A percentile compares a stretch with the other conserved stretches of the same genome.
phyloP scores from a whole-genome alignment of 1,139 yeast species.

The Hansenula sp. region DNA sequence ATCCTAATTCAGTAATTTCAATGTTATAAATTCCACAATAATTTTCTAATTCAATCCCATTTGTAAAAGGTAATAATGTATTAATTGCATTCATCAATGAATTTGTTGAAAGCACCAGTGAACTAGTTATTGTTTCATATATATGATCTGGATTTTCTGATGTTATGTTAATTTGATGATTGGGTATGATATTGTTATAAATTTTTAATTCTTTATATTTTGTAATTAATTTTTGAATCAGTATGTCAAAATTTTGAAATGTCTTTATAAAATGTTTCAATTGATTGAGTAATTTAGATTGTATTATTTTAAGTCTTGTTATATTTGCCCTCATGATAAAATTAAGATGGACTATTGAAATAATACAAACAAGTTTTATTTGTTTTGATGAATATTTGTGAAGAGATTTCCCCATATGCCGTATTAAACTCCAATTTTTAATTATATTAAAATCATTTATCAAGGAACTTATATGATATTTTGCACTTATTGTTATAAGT shows the following conservation, averaged over 20 bases:
- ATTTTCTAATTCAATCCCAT: constrained; percentile 31
- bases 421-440: constrained; percentile 17
- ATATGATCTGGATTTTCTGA: constrained; percentile 24
- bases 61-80: constrained; percentile 25
- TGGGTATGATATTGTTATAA: constrained; percentile 8
- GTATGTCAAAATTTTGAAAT: constrained; percentile 16
- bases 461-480: not conserved
- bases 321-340: not conserved
- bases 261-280: constrained; percentile 12
- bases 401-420: not conserved
- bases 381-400: not conserved
- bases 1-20: constrained; percentile 19
- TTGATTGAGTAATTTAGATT: constrained; percentile 12
- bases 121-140: constrained; percentile 27
- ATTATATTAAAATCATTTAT: not conserved
- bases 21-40: constrained; percentile 38
- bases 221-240: constrained; percentile 12
- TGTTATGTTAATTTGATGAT: constrained; percentile 2
- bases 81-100: constrained; percentile 23
- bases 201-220: constrained; percentile 17
- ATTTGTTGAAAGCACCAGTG: constrained; percentile 20
- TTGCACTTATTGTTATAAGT: not conserved
- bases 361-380: not conserved
- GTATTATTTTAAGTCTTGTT: constrained; percentile 5
- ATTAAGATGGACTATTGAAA: not conserved